phyloP scores from a whole-genome alignment of 306 rosid species.

The Biancaea sappan region DNA sequence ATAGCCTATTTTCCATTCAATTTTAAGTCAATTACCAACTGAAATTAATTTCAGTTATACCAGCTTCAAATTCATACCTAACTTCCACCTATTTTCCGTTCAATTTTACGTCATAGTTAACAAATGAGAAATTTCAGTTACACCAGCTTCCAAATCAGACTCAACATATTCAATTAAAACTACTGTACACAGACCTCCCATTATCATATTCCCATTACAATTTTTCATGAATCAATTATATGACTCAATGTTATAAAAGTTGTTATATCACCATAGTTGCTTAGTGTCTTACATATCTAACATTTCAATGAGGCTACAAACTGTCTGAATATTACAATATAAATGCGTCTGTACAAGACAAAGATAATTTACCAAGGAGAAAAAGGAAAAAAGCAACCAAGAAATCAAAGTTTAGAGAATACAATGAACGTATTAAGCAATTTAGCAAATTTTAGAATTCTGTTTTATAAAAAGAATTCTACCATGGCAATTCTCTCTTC shows the following conservation, averaged over 20 bases:
- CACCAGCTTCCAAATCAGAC: neutral
- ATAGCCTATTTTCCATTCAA: neutral
- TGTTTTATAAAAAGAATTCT: too few relatives aligned
- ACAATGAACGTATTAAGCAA: neutral
- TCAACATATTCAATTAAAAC: neutral
- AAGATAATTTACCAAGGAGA: neutral
- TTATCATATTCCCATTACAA: neutral
- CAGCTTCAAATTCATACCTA: too few relatives aligned
- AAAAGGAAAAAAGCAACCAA: neutral
- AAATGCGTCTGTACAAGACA: constrained; percentile 19
- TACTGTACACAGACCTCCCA: constrained; percentile 19
- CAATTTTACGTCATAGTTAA: neutral
- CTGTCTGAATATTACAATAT: constrained; percentile 2
- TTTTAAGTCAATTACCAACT: neutral
- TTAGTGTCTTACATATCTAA: constrained; percentile 15
- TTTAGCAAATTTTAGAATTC: constrained; percentile 6
- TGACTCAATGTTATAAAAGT: neutral
- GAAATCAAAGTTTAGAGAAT: neutral
- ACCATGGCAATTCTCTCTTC: too few relatives aligned
- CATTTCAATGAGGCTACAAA: constrained; percentile 6
- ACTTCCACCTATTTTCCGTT: neutral
- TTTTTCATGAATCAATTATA: constrained; percentile 16
- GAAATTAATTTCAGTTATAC: too few relatives aligned
- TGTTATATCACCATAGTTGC: constrained; percentile 2
- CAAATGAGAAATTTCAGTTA: neutral